A percentile compares a stretch with the other conserved stretches of the same genome.
Evolutionary conservation across 768 basidiomycete genomes (phyloP).

Genomic region (Xerocomus potaroensis): DNA sequence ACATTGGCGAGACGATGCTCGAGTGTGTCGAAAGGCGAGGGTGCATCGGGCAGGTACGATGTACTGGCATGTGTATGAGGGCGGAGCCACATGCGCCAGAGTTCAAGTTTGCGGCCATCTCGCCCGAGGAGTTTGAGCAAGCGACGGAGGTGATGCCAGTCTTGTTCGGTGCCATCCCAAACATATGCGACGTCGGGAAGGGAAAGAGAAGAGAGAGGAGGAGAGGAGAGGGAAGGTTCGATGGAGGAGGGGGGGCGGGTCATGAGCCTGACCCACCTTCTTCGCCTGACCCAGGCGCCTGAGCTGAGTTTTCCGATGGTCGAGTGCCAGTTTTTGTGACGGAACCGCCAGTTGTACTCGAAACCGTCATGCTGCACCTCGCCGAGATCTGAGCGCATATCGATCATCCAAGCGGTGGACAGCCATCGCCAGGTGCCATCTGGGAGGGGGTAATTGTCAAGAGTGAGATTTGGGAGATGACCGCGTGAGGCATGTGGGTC

Average conservation of each 20-base stretch:
- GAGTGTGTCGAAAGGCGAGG: slow-evolving; percentile 1
- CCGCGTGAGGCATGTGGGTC: slow-evolving; percentile 34
- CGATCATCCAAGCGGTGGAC: slow-evolving; percentile 79
- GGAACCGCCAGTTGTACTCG: slow-evolving; percentile 81
- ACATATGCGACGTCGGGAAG: slow-evolving; percentile 35
- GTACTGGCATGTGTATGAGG: slow-evolving; percentile 24
- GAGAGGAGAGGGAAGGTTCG: slow-evolving; percentile 18
- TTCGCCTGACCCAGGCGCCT: slow-evolving; percentile 72
- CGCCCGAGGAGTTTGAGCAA: slow-evolving; percentile 51
- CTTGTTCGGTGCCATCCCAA: slow-evolving; percentile 55
- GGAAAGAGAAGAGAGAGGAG: slow-evolving; percentile 8
- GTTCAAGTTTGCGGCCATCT: slow-evolving; percentile 72
- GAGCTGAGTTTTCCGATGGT: slow-evolving; percentile 54
- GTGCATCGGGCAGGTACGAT: slow-evolving; percentile 30
- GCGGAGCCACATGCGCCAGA: slow-evolving; percentile 71
- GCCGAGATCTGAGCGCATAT: slow-evolving; percentile 75
- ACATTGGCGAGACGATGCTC: slow-evolving; percentile 9
- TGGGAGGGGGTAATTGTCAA: slow-evolving; percentile 66
- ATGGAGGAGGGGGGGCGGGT: slow-evolving; percentile 45
- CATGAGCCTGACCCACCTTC: slow-evolving; percentile 85
- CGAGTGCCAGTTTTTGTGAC: slow-evolving; percentile 61
- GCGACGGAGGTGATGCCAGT: slow-evolving; percentile 57
- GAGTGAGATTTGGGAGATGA: slow-evolving; percentile 51
- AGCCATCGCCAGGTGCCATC: slow-evolving; percentile 83
- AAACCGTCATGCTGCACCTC: slow-evolving; percentile 81